Percentiles rank a stretch among this genome's conserved stretches.
Conservation (phyloP, 257 asterid genomes). For the Misopates orontium region DNA sequence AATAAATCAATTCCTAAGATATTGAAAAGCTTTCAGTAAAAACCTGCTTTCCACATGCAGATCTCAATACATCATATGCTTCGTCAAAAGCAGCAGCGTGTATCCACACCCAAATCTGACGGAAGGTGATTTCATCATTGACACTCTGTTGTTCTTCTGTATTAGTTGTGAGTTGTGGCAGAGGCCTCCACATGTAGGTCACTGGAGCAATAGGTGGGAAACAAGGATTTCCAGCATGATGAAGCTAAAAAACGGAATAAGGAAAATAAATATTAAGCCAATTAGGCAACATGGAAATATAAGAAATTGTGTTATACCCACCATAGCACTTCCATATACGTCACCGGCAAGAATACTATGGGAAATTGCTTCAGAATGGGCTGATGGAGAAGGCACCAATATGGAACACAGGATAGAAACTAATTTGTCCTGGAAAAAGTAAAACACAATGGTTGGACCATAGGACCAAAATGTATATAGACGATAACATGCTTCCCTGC, state of each 20-base stretch:
- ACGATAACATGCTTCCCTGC: not conserved
- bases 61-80: conserved; percentile 60
- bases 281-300: conserved; percentile 7
- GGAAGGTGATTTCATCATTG: conserved; percentile 30
- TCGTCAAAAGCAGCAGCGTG: conserved; percentile 84
- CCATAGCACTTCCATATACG: conserved; percentile 71
- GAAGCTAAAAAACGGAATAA: conserved; percentile 56
- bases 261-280: conserved; percentile 21
- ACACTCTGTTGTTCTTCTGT: conserved; percentile 31
- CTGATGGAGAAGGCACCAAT: conserved; percentile 55
- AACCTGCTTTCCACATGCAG: conserved; percentile 61
- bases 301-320: conserved; percentile 31
- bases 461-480: conserved; percentile 11
- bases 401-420: conserved; percentile 48
- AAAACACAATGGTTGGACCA: conserved; percentile 4
- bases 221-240: conserved; percentile 44
- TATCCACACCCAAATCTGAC: conserved; percentile 80
- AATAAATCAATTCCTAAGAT: not conserved
- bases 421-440: conserved; percentile 53
- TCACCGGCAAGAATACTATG: conserved; percentile 54
- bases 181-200: conserved; percentile 80
- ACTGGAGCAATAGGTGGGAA: conserved; percentile 68
- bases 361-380: conserved; percentile 40
- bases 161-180: conserved; percentile 22
- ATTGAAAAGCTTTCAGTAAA: not conserved